Conservation (phyloP, 495 filamentous ascomycete genomes). For the Penicillium robsamsonii region DNA sequence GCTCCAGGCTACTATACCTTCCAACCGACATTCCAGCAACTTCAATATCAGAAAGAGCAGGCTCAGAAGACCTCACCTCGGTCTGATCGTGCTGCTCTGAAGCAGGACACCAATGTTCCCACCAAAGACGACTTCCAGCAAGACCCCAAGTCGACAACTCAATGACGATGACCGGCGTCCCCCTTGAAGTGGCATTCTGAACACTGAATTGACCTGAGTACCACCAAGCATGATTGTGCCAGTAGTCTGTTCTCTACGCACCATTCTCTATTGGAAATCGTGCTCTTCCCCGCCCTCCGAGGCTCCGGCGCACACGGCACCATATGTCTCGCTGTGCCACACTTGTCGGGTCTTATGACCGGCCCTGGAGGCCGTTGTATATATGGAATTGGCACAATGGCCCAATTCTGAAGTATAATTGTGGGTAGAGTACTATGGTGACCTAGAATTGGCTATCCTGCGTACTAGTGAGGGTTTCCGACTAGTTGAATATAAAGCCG, state of each 20-base stretch:
- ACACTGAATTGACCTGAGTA: not conserved
- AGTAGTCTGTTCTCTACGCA: not conserved
- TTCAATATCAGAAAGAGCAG: constrained; percentile 20
- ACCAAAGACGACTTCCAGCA: not conserved
- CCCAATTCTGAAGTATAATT: not conserved
- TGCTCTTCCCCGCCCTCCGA: not conserved
- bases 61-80: constrained; percentile 1
- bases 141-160: not conserved
- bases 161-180: not conserved
- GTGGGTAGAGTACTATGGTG: not conserved
- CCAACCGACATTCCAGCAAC: constrained; percentile 28
- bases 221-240: not conserved
- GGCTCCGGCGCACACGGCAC: not conserved
- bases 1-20: constrained; percentile 32
- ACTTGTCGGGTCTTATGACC: not conserved
- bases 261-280: not conserved
- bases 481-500: not conserved
- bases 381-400: not conserved
- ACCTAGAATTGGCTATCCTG: not conserved
- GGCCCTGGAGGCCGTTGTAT: not conserved
- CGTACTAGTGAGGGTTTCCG: not conserved
- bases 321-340: not conserved
- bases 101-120: not conserved
- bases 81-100: not conserved
- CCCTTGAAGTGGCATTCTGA: constrained; percentile 1